Percentiles rank a stretch among this genome's conserved stretches.
phyloP scores from a whole-genome alignment of 2,329 filamentous ascomycete genomes.

The Colletotrichum abscissum region DNA sequence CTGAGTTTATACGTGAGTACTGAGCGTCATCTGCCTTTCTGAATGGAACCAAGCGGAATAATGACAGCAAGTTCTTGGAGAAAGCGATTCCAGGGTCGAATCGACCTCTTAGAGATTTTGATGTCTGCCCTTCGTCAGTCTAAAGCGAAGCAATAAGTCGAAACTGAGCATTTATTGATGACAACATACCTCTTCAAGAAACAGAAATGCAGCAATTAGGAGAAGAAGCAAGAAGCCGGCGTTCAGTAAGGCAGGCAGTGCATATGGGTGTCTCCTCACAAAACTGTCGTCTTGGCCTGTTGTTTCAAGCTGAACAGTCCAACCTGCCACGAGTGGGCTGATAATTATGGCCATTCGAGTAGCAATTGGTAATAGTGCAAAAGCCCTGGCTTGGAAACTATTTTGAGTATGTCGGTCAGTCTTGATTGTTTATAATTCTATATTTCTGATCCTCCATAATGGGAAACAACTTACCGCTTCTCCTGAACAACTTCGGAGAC shows the following conservation, averaged over 20 bases:
- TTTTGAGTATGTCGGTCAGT: too few relatives aligned
- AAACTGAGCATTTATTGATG: neutral
- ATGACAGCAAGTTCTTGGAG: neutral
- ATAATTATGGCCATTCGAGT: neutral
- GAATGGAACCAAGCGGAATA: neutral
- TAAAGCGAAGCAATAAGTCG: neutral
- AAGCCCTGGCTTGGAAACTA: neutral
- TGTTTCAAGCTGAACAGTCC: neutral
- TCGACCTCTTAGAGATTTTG: neutral
- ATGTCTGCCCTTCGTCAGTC: neutral
- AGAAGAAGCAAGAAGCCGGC: neutral
- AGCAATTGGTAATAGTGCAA: neutral
- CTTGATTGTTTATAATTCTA: too few relatives aligned
- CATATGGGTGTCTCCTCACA: neutral
- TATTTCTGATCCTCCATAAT: neutral
- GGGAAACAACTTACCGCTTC: neutral
- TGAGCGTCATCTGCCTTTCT: too few relatives aligned
- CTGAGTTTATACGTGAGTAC: neutral
- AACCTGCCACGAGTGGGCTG: conserved; percentile 1
- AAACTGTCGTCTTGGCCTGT: neutral
- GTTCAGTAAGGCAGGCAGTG: neutral
- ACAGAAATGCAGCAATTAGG: neutral
- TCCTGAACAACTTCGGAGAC: conserved; percentile 21
- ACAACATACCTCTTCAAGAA: conserved; percentile 2
- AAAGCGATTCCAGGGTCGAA: neutral